phyloP scores from a whole-genome alignment of 768 basidiomycete species.

The Collybia sp. region DNA sequence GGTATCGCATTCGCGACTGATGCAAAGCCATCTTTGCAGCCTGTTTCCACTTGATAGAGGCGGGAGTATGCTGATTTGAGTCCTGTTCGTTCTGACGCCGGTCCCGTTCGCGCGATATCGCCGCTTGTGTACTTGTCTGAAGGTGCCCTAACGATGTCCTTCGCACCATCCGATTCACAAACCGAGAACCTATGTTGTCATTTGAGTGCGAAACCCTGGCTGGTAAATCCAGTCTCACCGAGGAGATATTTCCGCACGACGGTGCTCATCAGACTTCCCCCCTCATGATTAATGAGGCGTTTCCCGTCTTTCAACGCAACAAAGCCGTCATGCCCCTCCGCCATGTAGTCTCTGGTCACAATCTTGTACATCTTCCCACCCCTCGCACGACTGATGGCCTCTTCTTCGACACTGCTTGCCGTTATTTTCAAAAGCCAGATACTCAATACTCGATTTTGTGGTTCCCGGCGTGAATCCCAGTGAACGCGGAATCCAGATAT shows the following conservation, averaged over 20 bases:
- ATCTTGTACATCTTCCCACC: constrained; percentile 66
- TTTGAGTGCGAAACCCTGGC: not conserved
- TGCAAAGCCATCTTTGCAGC: constrained; percentile 34
- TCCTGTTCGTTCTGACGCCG: constrained; percentile 25
- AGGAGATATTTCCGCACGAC: constrained; percentile 84
- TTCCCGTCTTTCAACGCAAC: constrained; percentile 55
- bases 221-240: constrained; percentile 37
- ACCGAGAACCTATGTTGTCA: constrained; percentile 54
- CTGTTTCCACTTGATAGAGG: constrained; percentile 43
- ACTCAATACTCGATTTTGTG: constrained; percentile 69
- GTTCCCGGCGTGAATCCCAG: constrained; percentile 78
- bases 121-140: constrained; percentile 36
- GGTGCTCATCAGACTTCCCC: constrained; percentile 70
- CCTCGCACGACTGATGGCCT: constrained; percentile 47
- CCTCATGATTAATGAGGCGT: constrained; percentile 80
- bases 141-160: constrained; percentile 27
- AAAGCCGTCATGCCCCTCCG: constrained; percentile 82
- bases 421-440: constrained; percentile 53
- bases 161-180: constrained; percentile 61
- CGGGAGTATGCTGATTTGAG: constrained; percentile 14
- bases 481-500: constrained; percentile 79
- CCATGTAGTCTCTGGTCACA: constrained; percentile 86
- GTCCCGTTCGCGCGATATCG: constrained; percentile 44
- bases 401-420: constrained; percentile 37
- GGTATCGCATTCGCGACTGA: constrained; percentile 50